Evolutionary conservation across 108 stramenopile genomes (phyloP), one percentile per base, ranked within the genome.

Genomic region (Epipyxis sp.): DNA sequence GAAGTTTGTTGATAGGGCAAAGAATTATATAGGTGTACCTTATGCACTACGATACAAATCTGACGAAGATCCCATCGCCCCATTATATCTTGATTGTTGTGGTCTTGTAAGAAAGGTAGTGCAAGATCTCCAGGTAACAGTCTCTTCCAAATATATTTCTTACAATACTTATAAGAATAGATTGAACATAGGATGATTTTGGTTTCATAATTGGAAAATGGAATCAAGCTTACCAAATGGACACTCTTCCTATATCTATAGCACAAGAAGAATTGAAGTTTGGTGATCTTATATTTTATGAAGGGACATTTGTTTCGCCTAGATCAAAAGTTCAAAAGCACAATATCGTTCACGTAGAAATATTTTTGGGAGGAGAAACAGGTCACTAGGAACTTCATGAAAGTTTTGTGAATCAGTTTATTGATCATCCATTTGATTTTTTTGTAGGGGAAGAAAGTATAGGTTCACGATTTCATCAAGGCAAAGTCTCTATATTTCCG

Each of bases 161-260:
- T n/a, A n/a, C n/a, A n/a, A n/a, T n/a, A n/a, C n/a, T n/a, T n/a
- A n/a, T n/a, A n/a, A n/a, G n/a, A n/a, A n/a, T n/a, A n/a, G n/a
- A n/a, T n/a, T n/a, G n/a, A n/a, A n/a, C n/a, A n/a, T n/a, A n/a
- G n/a, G 69, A 76, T 16, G 78, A 83, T 37, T 79, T 83, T n/a
- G 82, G 82, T 44, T 83, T 83, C 61, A 58, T 42, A 25, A 72
- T 83, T 2, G 82, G 82, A 1, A 54, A 3, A 1, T 78, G 82
- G 69, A 83, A 83, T 74, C 82, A 83, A 69, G 76, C 76, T 1
- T 83, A 83, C 82, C 82, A 79, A 78, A 78, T 74, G 35, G 78
- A 79, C 76, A 83, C 82, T 45, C 50, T 77, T 29, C 78, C 78
- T 40, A 37, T 78, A 1, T 16, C 46, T 16, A 16, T 74, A 42